phyloP scores from a whole-genome alignment of 495 filamentous ascomycete genomes.

The Halenospora varia region DNA sequence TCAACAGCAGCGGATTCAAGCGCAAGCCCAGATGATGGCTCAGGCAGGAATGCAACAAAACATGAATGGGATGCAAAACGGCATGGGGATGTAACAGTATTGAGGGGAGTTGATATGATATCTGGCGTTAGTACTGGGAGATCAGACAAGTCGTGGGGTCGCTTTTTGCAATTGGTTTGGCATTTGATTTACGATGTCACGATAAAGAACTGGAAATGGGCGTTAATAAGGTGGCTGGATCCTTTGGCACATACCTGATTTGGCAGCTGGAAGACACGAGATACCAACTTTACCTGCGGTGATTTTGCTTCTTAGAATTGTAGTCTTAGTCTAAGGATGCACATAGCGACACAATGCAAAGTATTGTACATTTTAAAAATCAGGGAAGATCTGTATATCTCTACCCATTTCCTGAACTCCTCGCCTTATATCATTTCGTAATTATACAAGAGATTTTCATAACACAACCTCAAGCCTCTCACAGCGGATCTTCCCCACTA shows the following conservation, averaged over 20 bases:
- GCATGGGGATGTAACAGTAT: conserved; percentile 18
- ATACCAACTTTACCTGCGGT: not conserved
- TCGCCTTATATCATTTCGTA: too few species aligned
- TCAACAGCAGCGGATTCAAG: conserved; percentile 10
- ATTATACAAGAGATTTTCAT: too few species aligned
- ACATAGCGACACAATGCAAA: too few species aligned
- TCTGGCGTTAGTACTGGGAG: not conserved
- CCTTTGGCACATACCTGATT: not conserved
- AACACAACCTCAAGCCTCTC: too few species aligned
- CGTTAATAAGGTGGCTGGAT: not conserved
- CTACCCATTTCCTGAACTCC: too few species aligned
- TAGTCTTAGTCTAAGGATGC: not conserved
- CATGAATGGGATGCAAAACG: conserved; percentile 22
- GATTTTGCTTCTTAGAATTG: not conserved
- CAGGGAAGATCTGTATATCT: too few species aligned
- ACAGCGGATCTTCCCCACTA: too few species aligned
- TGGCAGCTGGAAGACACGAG: not conserved
- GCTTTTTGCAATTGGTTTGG: not conserved
- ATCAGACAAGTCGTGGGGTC: not conserved
- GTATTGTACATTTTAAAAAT: too few species aligned
- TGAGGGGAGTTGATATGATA: not conserved
- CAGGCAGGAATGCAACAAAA: conserved; percentile 6
- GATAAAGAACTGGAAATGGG: not conserved
- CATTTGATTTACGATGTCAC: not conserved
- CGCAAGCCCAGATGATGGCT: conserved; percentile 17